Evolutionary conservation across 345 rosid genomes (phyloP).

Genomic region (Mallotus nudiflorus): DNA sequence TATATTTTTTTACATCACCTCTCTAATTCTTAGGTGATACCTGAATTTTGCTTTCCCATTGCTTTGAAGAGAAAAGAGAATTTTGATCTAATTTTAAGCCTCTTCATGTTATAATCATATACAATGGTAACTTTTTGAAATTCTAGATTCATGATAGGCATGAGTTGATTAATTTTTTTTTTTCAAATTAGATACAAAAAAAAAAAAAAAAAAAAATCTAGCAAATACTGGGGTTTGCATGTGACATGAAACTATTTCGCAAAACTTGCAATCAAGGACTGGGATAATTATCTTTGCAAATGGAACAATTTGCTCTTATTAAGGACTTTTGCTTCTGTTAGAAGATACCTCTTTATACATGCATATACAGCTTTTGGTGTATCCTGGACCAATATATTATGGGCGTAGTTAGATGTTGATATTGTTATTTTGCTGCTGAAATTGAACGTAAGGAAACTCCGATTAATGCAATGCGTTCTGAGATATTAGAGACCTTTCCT

Average conservation of each 20-base stretch:
- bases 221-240: neutral
- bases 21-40: neutral
- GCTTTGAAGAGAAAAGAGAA: neutral
- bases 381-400: neutral
- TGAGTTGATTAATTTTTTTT: no score
- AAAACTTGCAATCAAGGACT: neutral
- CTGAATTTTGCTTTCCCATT: neutral
- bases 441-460: slow-evolving; percentile 88
- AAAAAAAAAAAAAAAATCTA: no score
- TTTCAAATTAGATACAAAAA: neutral
- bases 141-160: neutral
- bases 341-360: neutral
- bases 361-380: neutral
- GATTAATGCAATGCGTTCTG: slow-evolving; percentile 75
- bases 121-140: neutral
- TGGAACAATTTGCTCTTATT: neutral
- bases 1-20: neutral
- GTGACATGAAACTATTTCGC: neutral
- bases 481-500: slow-evolving; percentile 90
- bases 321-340: neutral
- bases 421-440: slow-evolving; percentile 43
- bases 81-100: neutral
- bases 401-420: neutral
- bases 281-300: neutral
- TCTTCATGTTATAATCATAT: neutral